Percentiles rank a stretch among this genome's conserved stretches.
These are phyloP conservation scores for Cryptococcus sp. DNA, from an alignment of 1,284 basidiomycete species.

Conservation along the genomic window DNA sequence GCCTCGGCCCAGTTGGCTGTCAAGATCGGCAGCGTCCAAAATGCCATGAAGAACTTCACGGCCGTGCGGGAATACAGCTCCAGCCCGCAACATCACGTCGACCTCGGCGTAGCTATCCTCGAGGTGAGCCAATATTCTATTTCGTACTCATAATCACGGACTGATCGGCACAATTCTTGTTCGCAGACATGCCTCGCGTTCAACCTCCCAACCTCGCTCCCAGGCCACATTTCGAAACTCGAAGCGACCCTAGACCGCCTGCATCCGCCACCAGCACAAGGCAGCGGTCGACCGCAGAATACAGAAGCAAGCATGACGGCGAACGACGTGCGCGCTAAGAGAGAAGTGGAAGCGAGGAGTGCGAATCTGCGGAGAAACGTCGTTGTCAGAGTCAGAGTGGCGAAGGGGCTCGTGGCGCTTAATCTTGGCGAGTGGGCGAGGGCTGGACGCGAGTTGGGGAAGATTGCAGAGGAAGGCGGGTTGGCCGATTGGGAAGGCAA, in stretches of 20 bases:
- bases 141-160: neutral
- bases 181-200: slow-evolving; percentile 37
- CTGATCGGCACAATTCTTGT: neutral
- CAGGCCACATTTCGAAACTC: slow-evolving; percentile 43
- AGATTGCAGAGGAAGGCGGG: slow-evolving; percentile 42
- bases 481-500: slow-evolving; percentile 45
- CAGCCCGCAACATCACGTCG: slow-evolving; percentile 42
- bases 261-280: slow-evolving; percentile 24
- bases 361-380: slow-evolving; percentile 27
- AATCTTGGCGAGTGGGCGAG: slow-evolving; percentile 24
- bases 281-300: slow-evolving; percentile 4
- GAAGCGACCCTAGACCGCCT: slow-evolving; percentile 42
- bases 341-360: slow-evolving; percentile 29
- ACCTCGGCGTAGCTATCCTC: slow-evolving; percentile 42
- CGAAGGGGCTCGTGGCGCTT: slow-evolving; percentile 35
- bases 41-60: slow-evolving; percentile 35
- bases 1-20: slow-evolving; percentile 41
- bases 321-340: slow-evolving; percentile 34
- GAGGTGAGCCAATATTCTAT: slow-evolving; percentile 28
- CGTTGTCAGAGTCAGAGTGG: slow-evolving; percentile 35
- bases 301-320: slow-evolving; percentile 36
- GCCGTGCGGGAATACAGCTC: slow-evolving; percentile 40
- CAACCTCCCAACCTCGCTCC: slow-evolving; percentile 33
- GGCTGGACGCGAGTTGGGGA: slow-evolving; percentile 34
- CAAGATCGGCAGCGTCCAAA: slow-evolving; percentile 31